Evolutionary conservation across 2,329 filamentous ascomycete species (phyloP), one percentile per base, ranked within the genome.

Genomic region (Dactylella cylindrospora): DNA sequence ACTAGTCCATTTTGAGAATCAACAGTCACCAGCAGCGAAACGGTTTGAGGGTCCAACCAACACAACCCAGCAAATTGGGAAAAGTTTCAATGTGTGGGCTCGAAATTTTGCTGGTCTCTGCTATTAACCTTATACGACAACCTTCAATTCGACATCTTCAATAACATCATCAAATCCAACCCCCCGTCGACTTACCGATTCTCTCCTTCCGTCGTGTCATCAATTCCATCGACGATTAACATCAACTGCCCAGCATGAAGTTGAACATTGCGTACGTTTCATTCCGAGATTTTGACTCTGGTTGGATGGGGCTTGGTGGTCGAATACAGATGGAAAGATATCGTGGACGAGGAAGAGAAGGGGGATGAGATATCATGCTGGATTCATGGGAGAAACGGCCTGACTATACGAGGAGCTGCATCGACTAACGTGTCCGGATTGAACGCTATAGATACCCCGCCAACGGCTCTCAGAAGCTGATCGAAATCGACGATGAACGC

Each of bases 401-500:
- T n/a, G n/a, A n/a, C n/a, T n/a, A n/a, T n/a, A n/a, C n/a, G n/a
- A n/a, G n/a, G n/a, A n/a, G n/a, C n/a, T n/a, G n/a, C n/a, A n/a
- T n/a, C n/a, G 13, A 32, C 25, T 49, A 50, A 47, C 41, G 13
- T 35, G 9, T n/a, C n/a, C n/a, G n/a, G n/a, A n/a, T 13, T 1
- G 10, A 19, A 15, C 10, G 5, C 25, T 10, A 67, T 53, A 70
- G 68, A 61, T 95, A 90, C 85, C 93, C 93, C 80, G 89, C 91
- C 85, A 97, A 97, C 81, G 93, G 93, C 85, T 93, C 90, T 75
- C 93, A 98, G 80, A 98, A 98, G 84, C 84, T 98, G 76, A 85
- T 98, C 81, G 94, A 98, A 72, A 80, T 98, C 73, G 93, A 98
- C 75, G 94, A 98, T 87, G 94, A 98, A 80, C 90, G 90, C 80